These are phyloP conservation scores for Flaveria trinervia DNA, from an alignment of 129 eudicot species.

Conservation along the genomic window DNA sequence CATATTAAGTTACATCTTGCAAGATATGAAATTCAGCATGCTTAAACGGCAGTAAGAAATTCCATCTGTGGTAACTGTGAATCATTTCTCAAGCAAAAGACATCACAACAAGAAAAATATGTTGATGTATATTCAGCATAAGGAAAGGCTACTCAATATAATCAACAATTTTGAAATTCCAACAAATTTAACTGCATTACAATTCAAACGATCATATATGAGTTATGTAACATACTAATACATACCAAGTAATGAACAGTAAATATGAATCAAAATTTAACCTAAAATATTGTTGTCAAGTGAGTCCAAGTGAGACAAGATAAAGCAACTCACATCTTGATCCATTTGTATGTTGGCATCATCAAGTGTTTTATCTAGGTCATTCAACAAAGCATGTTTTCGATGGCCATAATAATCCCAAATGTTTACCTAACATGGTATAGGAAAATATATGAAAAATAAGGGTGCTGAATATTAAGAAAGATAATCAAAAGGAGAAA, in stretches of 20 bases:
- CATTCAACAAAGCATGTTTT: conserved; percentile 81
- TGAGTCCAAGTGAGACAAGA: neutral
- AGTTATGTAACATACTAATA: conserved; percentile 1
- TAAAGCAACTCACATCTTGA: conserved; percentile 77
- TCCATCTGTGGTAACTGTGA: neutral
- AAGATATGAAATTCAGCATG: neutral
- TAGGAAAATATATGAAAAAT: conserved; percentile 16
- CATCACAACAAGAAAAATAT: neutral
- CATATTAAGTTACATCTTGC: conserved; percentile 7
- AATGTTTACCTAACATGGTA: conserved; percentile 52
- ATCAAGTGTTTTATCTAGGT: conserved; percentile 83
- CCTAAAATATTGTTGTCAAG: neutral
- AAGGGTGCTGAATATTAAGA: neutral
- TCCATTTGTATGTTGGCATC: conserved; percentile 83
- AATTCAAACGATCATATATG: neutral
- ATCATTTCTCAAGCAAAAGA: neutral
- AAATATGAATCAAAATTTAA: neutral
- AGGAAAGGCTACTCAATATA: neutral
- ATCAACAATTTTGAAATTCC: neutral
- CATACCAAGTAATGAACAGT: neutral
- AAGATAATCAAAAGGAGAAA: conserved; percentile 9
- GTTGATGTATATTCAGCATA: neutral
- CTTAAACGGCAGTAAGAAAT: neutral
- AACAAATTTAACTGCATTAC: neutral
- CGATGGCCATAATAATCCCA: conserved; percentile 77